Evolutionary conservation across 805 yeast genomes (phyloP), one percentile per base, ranked within the genome.

Genomic region (Yarrowia sp.): DNA sequence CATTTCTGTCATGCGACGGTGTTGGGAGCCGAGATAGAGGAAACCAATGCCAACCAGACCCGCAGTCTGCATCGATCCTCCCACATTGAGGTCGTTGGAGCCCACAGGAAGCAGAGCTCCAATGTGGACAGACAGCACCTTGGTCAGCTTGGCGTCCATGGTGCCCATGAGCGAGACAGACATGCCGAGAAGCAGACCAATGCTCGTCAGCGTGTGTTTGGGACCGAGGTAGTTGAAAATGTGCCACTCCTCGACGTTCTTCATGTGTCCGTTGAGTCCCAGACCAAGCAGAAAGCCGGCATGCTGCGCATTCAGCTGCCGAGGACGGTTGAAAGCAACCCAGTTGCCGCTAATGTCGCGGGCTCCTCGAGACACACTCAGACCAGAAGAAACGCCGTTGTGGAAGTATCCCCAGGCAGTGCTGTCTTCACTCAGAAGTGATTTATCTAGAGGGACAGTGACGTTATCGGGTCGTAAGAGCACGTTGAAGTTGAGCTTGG

Each of bases 211-310:
- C 3, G 87, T 82, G 68, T 89, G 90, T 66, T 94, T 92, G 0
- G 97, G 96, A 0, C 97, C 96, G 60, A 94, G 75, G 67, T 90
- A 91, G 69, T 93, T 92, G 72, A 90, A 94, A 29, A 93, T 88
- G 70, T 92, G 97, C 97, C 98, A 94, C 72, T 94, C 97, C 69
- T 93, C 98, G 24, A 94, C 74, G 41, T 80, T 79, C 62, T 81
- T 84, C 68, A 94, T 74, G 70, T 92, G 97, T 0, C 98, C 98
- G 73, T 90, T 90, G 29, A 94, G 75, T 0, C 99, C 99, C 24
- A 94, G 76, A 0, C 97, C 99, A 18, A 90, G 74, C n/a, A 94
- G 73, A 67, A 94, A 91, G 0, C 99, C 99, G 21, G 97, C 97
- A 76, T 92, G 97, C 65, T 89, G 92, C 0, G 96, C 81, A 66